These are phyloP conservation scores for Aspergillus fumigatus DNA, from an alignment of 2,329 filamentous ascomycete species.

Conservation along the genomic window DNA sequence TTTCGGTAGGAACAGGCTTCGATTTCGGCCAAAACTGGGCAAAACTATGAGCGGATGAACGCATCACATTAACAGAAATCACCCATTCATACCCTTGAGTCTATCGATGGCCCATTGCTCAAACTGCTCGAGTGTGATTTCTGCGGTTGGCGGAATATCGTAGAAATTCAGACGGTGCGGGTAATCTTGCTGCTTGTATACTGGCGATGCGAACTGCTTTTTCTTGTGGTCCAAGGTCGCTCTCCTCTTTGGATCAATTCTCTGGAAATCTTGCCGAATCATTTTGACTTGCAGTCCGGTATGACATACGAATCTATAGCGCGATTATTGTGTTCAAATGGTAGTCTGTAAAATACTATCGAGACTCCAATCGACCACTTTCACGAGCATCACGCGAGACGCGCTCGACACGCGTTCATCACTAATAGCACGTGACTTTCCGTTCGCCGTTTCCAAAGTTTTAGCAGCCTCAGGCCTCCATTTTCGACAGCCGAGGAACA, in stretches of 20 bases:
- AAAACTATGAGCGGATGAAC: conserved; percentile 1
- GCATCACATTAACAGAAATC: not conserved
- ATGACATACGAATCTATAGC: not conserved
- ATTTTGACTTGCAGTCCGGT: conserved; percentile 23
- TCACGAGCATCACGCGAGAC: conserved; percentile 22
- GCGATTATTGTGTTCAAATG: not conserved
- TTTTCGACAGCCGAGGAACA: not conserved
- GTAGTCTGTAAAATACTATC: conserved; percentile 1
- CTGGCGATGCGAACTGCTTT: conserved; percentile 75
- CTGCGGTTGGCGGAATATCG: conserved; percentile 76
- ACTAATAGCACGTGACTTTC: conserved; percentile 7
- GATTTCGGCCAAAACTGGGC: conserved; percentile 46
- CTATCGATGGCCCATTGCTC: conserved; percentile 98
- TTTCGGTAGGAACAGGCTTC: conserved; percentile 96
- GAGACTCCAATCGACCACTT: conserved; percentile 2
- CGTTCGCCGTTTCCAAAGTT: not conserved
- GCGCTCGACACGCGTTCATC: conserved; percentile 5
- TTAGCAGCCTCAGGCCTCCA: not conserved
- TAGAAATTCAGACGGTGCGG: conserved; percentile 91
- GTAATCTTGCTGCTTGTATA: conserved; percentile 75
- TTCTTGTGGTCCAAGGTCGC: conserved; percentile 74
- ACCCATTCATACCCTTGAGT: conserved; percentile 59
- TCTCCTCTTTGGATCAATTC: conserved; percentile 64
- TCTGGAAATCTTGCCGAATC: conserved; percentile 41
- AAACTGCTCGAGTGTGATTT: conserved; percentile 95